Evolutionary conservation across 106 monocot genomes (phyloP), one percentile per base, ranked within the genome.

Genomic region (Dendrobium nobile): DNA sequence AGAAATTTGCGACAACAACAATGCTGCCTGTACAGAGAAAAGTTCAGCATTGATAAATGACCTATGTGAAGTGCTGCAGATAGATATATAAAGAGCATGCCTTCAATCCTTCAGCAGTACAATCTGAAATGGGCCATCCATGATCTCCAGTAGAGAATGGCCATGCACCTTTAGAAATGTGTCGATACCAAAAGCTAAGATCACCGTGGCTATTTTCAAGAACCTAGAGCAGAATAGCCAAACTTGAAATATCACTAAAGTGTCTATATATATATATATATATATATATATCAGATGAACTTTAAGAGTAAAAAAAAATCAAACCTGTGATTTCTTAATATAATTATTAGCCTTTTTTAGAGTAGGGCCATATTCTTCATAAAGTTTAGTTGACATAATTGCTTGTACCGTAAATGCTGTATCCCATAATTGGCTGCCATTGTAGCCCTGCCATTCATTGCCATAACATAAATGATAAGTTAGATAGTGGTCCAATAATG

Each of bases 341-440:
- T 86, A 94, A 18, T 87, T 81, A 55, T 97, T 90, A 28, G 94
- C 92, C 67, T 84, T 86, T 33, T 83, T 87, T 77, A 97, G 90
- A 24, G 82, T 78, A 45, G 54, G 77, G 45, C 86, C 86, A 90
- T 83, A 97, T 77, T 94, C 96, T 76, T 91, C 84, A 73, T 77
- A 72, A 58, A 97, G 86, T 24, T 84, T 64, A 73, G 89, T 87
- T 68, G 97, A 84, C 8, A 87, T 78, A 80, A 92, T 92, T 81
- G 94, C 97, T 87, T 98, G 97, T 84, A 89, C 83, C 79, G 90
- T 75, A 58, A 98, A 92, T 45, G 92, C 85, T 13, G 94, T 92
- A 73, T 98, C 97, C 97, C 97, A 98, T 56, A 87, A 54, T 79
- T 98, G 97, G 84, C 97, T 94, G 22, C 97, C 97, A 87, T 89